Conservation (phyloP, 768 basidiomycete species). For the Rhizopogon salebrosus region DNA sequence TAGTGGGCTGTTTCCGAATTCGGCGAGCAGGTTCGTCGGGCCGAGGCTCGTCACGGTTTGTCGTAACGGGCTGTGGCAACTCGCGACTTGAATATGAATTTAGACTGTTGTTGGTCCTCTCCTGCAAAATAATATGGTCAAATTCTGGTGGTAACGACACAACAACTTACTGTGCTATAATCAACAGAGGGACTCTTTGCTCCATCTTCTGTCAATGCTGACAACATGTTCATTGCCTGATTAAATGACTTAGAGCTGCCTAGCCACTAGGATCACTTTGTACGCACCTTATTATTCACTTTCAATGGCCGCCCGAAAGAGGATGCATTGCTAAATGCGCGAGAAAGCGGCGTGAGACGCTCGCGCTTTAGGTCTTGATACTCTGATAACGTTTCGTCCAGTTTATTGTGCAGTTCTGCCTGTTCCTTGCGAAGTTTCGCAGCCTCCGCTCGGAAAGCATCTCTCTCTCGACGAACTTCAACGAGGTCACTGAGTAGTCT, state of each 20-base stretch:
- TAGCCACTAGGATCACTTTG: neutral
- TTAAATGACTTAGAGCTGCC: neutral
- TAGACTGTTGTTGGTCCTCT: neutral
- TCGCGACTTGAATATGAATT: neutral
- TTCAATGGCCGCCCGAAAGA: neutral
- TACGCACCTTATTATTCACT: slow-evolving; percentile 9
- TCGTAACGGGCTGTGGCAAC: neutral
- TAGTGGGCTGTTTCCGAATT: neutral
- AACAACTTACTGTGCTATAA: slow-evolving; percentile 1
- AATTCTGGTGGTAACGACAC: neutral
- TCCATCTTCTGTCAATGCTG: neutral
- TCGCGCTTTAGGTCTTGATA: slow-evolving; percentile 21
- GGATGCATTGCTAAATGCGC: slow-evolving; percentile 1
- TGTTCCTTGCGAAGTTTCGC: slow-evolving; percentile 17
- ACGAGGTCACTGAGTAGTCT: slow-evolving; percentile 19
- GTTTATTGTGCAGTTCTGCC: slow-evolving; percentile 14
- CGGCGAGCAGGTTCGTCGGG: neutral
- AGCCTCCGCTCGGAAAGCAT: slow-evolving; percentile 16
- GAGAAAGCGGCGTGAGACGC: slow-evolving; percentile 9
- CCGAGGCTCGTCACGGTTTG: neutral
- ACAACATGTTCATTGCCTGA: neutral
- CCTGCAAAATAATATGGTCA: neutral
- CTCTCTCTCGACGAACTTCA: slow-evolving; percentile 23
- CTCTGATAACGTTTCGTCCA: slow-evolving; percentile 15
- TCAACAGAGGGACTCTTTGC: neutral